A percentile compares a stretch with the other conserved stretches of the same genome.
These are phyloP conservation scores for Exophiala mesophila DNA, from an alignment of 2,329 filamentous ascomycete genomes.

Conservation along the genomic window DNA sequence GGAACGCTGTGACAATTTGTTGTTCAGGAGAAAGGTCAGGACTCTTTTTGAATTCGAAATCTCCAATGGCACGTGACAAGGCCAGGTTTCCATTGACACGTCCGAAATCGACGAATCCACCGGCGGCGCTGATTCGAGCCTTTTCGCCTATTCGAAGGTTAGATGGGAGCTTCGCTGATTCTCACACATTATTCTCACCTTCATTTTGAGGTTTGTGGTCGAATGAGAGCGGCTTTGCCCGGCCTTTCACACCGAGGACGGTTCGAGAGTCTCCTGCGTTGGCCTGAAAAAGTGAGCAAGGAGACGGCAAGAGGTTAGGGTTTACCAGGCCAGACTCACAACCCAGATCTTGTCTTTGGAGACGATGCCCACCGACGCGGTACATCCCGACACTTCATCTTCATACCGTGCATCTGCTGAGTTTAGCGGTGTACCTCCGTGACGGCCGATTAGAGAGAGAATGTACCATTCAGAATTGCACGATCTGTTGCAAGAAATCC, in stretches of 20 bases:
- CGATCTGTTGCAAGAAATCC: slow-evolving; percentile 94
- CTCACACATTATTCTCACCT: slow-evolving; percentile 49
- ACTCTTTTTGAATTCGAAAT: slow-evolving; percentile 99
- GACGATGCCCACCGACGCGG: slow-evolving; percentile 84
- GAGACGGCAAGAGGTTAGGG: slow-evolving; percentile 1
- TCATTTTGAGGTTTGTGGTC: slow-evolving; percentile 99
- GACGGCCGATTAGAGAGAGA: slow-evolving; percentile 4
- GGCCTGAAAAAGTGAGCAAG: slow-evolving; percentile 55
- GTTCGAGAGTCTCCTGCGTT: slow-evolving; percentile 95
- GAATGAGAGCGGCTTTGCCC: slow-evolving; percentile 96
- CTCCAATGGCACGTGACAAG: slow-evolving; percentile 91
- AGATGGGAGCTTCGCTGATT: slow-evolving; percentile 11
- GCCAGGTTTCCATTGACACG: slow-evolving; percentile 97
- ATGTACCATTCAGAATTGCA: slow-evolving; percentile 85
- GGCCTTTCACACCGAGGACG: slow-evolving; percentile 91
- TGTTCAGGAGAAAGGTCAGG: slow-evolving; percentile 95
- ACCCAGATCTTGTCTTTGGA: slow-evolving; percentile 90
- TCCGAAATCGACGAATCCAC: slow-evolving; percentile 97
- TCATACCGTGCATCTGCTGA: slow-evolving; percentile 84
- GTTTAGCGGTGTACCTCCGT: slow-evolving; percentile 22
- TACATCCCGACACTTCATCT: slow-evolving; percentile 97
- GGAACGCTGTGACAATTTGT: slow-evolving; percentile 96
- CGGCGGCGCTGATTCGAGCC: slow-evolving; percentile 88
- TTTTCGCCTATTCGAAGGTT: slow-evolving; percentile 68
- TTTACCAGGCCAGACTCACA: slow-evolving; percentile 52